phyloP scores from a whole-genome alignment of 129 eudicot genomes.

The Lactuca sativa region DNA sequence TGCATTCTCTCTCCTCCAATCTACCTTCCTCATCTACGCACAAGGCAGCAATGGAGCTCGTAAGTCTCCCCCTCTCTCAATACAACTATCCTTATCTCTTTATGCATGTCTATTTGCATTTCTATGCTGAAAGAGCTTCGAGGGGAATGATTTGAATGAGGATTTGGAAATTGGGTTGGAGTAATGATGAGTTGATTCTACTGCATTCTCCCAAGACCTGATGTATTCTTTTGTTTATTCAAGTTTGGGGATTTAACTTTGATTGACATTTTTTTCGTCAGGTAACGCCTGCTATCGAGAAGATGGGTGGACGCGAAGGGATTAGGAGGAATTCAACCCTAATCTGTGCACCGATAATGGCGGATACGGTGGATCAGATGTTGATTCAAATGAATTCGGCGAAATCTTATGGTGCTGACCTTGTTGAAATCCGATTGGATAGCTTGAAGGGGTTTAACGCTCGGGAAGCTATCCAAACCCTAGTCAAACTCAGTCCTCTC shows the following conservation, averaged over 20 bases:
- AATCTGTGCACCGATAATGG: conserved; percentile 91
- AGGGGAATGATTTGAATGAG: neutral
- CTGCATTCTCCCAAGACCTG: conserved; percentile 10
- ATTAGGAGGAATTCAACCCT: conserved; percentile 59
- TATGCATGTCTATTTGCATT: conserved; percentile 13
- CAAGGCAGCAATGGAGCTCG: conserved; percentile 38
- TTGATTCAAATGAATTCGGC: conserved; percentile 59
- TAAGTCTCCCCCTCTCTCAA: conserved; percentile 19
- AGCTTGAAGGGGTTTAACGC: conserved; percentile 56
- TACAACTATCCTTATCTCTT: neutral
- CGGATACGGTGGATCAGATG: conserved; percentile 75
- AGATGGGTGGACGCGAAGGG: conserved; percentile 47
- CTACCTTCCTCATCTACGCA: conserved; percentile 5
- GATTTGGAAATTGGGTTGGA: neutral
- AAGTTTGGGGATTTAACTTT: conserved; percentile 15
- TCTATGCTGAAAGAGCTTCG: neutral
- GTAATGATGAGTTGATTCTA: conserved; percentile 10
- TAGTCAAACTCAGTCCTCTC: conserved; percentile 56
- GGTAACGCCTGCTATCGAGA: conserved; percentile 44
- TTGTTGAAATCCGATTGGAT: conserved; percentile 92
- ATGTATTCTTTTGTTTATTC: neutral
- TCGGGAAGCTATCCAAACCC: conserved; percentile 41
- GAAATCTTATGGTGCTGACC: conserved; percentile 72
- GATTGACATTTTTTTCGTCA: conserved; percentile 17
- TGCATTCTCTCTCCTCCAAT: conserved; percentile 17